A percentile compares a stretch with the other conserved stretches of the same genome.
Conservation (phyloP, 2,329 filamentous ascomycete genomes). For the Paracamarosporium sp. region DNA sequence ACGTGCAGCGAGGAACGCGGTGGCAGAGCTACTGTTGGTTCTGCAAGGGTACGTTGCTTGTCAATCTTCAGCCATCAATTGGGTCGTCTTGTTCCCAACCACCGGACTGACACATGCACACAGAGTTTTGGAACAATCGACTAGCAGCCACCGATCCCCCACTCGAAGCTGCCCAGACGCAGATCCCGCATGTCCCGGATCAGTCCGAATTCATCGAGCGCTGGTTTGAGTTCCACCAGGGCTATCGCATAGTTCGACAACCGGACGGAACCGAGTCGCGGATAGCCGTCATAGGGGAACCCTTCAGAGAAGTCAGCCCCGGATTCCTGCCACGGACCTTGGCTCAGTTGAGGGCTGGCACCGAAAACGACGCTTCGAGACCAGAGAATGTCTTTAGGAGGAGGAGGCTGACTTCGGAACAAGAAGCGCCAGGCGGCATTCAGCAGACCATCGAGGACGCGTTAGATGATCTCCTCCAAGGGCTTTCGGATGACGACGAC, state of each 20-base stretch:
- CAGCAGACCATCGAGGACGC: conserved; percentile 42
- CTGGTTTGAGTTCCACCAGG: conserved; percentile 59
- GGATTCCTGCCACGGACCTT: conserved; percentile 55
- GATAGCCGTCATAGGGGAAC: conserved; percentile 56
- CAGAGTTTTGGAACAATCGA: conserved; percentile 58
- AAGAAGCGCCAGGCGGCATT: conserved; percentile 27
- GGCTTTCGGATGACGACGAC: conserved; percentile 31
- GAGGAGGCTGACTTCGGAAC: conserved; percentile 28
- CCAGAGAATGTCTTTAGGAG: conserved; percentile 37
- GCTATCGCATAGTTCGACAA: conserved; percentile 49
- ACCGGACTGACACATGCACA: conserved; percentile 12
- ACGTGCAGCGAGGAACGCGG: conserved; percentile 54
- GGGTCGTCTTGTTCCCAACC: too few relatives aligned
- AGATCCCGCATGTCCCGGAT: conserved; percentile 55
- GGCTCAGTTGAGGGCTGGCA: conserved; percentile 49
- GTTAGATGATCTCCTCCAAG: conserved; percentile 41
- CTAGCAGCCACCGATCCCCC: conserved; percentile 50
- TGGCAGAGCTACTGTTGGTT: conserved; percentile 62
- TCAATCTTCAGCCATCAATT: not conserved
- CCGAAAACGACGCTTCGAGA: conserved; percentile 35
- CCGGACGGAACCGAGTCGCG: conserved; percentile 53
- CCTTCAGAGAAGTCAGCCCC: conserved; percentile 54
- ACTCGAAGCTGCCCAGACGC: conserved; percentile 51
- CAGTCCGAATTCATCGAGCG: conserved; percentile 53
- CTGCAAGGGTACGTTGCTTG: conserved; percentile 48